Evolutionary conservation across 768 basidiomycete species (phyloP), one percentile per base, ranked within the genome.

Genomic region (Coprinellus aureogranulatus): DNA sequence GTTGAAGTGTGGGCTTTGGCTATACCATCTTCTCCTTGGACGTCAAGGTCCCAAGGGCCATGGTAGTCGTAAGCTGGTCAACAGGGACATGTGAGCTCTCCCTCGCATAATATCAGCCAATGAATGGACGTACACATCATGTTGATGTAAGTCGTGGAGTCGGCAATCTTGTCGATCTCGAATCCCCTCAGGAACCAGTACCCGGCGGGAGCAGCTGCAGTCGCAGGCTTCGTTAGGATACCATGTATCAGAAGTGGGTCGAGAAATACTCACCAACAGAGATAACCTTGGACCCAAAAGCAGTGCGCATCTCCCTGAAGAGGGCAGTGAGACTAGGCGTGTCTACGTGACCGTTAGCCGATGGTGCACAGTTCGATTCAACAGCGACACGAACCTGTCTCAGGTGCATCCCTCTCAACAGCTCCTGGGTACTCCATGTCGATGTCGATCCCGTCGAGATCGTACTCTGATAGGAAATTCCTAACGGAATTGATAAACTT

Each of bases 21-120:
- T 16, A 62, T 63, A 1, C 64, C 59, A 18, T 64, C 61, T 50
- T 64, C 59, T 22, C 53, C 59, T 2, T 57, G 60, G 14, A 68
- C 57, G 18, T 61, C 59, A n/a, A 62, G 62, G 42, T 68, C 67
- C 67, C 67, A 68, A 8, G 51, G 62, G 14, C 62, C 64, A 61
- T 64, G 67, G 41, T 67, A 67, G 34, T 67, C 66, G 44, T 67
- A 67, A 58, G 20, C 62, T n/a, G n/a, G n/a, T n/a, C n/a, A n/a
- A n/a, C n/a, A n/a, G n/a, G n/a, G n/a, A n/a, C n/a, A n/a, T n/a
- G n/a, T n/a, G n/a, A n/a, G n/a, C n/a, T n/a, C n/a, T n/a, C n/a
- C n/a, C n/a, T n/a, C n/a, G n/a, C n/a, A n/a, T n/a, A n/a, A n/a
- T n/a, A n/a, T n/a, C n/a, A n/a, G n/a, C n/a, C n/a, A n/a, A n/a